Evolutionary conservation across 345 rosid genomes (phyloP).

Genomic region (Gossypium rotundifolium): DNA sequence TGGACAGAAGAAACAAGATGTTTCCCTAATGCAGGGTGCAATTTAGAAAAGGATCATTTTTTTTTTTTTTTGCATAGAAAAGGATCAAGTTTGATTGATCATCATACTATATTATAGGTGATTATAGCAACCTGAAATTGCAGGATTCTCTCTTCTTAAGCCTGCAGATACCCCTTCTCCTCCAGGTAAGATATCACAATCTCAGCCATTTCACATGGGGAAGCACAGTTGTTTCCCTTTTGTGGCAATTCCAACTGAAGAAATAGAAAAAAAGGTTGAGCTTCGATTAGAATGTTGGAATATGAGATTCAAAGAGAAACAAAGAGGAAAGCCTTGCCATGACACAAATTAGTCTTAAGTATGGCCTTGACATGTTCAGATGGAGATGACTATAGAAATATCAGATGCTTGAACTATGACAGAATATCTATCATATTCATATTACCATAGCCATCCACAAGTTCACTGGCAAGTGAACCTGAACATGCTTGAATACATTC

Average conservation of each 20-base stretch:
- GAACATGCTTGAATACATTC: neutral
- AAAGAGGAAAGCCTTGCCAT: neutral
- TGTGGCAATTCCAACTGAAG: conserved; percentile 59
- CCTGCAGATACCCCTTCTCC: conserved; percentile 53
- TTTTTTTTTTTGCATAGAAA: neutral
- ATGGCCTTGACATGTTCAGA: neutral
- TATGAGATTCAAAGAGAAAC: neutral
- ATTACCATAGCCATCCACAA: neutral
- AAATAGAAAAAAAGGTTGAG: neutral
- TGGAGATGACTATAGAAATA: neutral
- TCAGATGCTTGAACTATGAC: neutral
- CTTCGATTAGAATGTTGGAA: conserved; percentile 1
- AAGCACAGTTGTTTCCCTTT: conserved; percentile 27
- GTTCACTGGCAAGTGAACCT: neutral
- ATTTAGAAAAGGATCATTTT: no score
- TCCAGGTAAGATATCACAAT: conserved; percentile 60
- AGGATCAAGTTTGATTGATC: neutral
- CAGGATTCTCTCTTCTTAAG: conserved; percentile 19
- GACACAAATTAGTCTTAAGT: neutral
- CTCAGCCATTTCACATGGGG: conserved; percentile 62
- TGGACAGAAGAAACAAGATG: conserved; percentile 14
- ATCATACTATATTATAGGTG: neutral
- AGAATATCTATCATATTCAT: neutral
- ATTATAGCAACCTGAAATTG: neutral
- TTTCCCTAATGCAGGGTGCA: conserved; percentile 17